Conservation (phyloP, 441 rosid genomes). For the Croton setiger region DNA sequence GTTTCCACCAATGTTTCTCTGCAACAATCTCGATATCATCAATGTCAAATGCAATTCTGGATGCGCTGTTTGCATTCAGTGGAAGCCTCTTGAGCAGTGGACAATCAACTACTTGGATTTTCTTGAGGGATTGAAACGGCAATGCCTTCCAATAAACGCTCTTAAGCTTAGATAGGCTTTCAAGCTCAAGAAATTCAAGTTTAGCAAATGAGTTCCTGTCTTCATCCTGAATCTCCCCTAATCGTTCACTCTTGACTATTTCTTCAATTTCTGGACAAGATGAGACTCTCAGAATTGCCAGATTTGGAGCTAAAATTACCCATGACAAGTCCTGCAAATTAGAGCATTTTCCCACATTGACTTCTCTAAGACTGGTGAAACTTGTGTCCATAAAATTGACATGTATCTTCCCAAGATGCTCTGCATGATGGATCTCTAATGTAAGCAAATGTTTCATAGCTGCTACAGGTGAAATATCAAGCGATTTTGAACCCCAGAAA, state of each 20-base stretch:
- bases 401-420: neutral
- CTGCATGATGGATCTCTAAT: neutral
- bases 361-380: neutral
- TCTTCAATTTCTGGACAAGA: neutral
- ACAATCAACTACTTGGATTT: neutral
- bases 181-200: neutral
- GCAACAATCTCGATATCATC: neutral
- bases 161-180: neutral
- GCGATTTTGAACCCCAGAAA: neutral
- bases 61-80: neutral
- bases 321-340: neutral
- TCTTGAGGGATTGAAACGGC: neutral
- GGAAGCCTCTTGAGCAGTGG: constrained; percentile 11
- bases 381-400: neutral
- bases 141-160: neutral
- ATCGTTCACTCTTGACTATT: neutral
- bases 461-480: neutral
- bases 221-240: neutral
- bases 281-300: neutral
- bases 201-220: neutral
- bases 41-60: neutral
- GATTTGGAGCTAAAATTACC: neutral
- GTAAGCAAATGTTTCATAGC: neutral
- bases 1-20: constrained; percentile 6
- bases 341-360: neutral